Evolutionary conservation across 75 land plant genomes (phyloP).

Genomic region (Cupressus sempervirens): DNA sequence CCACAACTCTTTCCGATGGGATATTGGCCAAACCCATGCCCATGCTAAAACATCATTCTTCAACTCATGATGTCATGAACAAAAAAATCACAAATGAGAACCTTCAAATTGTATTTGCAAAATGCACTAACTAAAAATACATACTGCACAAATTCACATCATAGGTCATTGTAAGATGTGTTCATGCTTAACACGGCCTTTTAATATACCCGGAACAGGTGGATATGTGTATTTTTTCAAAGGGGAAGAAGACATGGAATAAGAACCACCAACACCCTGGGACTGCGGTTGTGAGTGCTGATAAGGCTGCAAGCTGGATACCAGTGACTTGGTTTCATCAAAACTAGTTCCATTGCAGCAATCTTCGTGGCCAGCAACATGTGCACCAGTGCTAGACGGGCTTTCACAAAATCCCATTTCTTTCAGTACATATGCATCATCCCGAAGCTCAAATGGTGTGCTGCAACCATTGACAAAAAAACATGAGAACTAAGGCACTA

Average conservation of each 20-base stretch:
- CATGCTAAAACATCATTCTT: neutral
- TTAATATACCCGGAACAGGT: constrained; percentile 28
- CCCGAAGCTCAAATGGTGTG: constrained; percentile 95
- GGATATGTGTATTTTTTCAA: constrained; percentile 6
- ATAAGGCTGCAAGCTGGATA: constrained; percentile 19
- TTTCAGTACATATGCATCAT: constrained; percentile 91
- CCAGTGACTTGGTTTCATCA: constrained; percentile 33
- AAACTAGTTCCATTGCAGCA: constrained; percentile 21
- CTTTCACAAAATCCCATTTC: constrained; percentile 79
- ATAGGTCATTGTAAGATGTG: neutral
- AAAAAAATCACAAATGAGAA: neutral
- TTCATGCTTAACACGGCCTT: constrained; percentile 30
- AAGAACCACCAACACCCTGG: neutral
- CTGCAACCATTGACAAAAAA: constrained; percentile 36
- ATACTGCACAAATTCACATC: constrained; percentile 7
- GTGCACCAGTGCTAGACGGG: constrained; percentile 24
- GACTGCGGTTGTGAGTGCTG: constrained; percentile 14
- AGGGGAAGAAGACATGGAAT: constrained; percentile 6
- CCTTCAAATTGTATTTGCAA: neutral
- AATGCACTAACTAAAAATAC: constrained; percentile 1
- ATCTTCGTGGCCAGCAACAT: constrained; percentile 23
- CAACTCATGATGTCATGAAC: neutral
- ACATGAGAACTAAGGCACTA: neutral
- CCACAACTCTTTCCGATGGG: neutral
- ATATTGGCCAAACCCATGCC: neutral